phyloP scores from a whole-genome alignment of 163 green algal genomes.

The Picocystis sp. region DNA sequence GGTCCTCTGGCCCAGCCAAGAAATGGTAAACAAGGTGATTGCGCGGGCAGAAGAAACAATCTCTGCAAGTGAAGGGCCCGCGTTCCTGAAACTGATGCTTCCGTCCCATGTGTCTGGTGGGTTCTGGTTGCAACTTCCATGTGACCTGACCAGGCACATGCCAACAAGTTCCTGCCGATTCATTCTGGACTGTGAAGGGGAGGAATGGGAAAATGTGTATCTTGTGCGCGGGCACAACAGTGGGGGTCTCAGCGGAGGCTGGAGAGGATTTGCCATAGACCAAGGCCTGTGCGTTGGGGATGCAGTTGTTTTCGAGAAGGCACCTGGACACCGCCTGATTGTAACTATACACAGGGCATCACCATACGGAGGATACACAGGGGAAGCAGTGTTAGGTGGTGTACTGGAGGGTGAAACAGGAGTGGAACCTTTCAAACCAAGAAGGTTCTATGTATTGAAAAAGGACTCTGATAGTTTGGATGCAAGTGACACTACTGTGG shows the following conservation, averaged over 20 bases:
- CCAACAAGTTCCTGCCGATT: neutral
- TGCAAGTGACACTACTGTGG: too few species aligned
- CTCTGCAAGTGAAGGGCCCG: neutral
- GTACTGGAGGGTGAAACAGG: too few species aligned
- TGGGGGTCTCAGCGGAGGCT: constrained; percentile 6
- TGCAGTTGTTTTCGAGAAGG: constrained; percentile 7
- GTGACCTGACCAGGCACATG: constrained; percentile 1
- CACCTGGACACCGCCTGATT: too few species aligned
- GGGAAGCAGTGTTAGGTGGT: too few species aligned
- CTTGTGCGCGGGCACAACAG: constrained; percentile 1
- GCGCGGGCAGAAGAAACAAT: too few species aligned
- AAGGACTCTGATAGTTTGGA: too few species aligned
- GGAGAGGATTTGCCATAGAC: constrained; percentile 11
- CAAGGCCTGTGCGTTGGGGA: neutral
- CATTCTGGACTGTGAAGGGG: constrained; percentile 1
- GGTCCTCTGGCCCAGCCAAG: too few species aligned
- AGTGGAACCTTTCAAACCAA: too few species aligned
- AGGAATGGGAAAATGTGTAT: constrained; percentile 9
- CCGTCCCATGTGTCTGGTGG: constrained; percentile 4
- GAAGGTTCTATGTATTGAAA: too few species aligned
- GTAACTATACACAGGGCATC: too few species aligned
- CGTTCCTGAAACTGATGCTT: constrained; percentile 11
- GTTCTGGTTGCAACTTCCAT: constrained; percentile 5
- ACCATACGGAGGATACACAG: too few species aligned
- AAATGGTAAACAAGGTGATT: too few species aligned